Conservation (phyloP, 306 rosid genomes). For the Lagenaria siceraria region DNA sequence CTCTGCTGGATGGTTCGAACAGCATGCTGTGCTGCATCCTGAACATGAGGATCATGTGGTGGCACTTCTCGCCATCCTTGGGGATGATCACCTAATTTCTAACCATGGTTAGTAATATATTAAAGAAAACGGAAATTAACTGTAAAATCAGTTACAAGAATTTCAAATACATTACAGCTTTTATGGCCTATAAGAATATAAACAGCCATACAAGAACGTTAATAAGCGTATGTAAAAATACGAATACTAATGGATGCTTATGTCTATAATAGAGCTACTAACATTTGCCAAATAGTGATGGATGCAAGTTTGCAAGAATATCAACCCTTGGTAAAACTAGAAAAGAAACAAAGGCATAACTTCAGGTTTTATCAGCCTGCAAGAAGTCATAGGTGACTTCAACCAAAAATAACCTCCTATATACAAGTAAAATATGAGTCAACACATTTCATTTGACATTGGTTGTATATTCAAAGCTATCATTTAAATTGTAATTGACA, state of each 20-base stretch:
- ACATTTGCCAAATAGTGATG: background rate
- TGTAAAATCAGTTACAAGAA: background rate
- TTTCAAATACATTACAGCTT: background rate
- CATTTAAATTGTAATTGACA: background rate
- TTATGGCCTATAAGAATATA: background rate
- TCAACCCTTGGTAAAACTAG: background rate
- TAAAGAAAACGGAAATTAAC: background rate
- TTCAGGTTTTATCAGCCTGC: background rate
- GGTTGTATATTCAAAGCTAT: background rate
- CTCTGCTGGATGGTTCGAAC: constrained; percentile 53
- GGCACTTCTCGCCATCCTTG: constrained; percentile 59
- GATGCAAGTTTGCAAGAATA: background rate
- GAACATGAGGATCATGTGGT: constrained; percentile 51
- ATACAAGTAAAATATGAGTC: background rate
- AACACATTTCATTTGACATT: background rate
- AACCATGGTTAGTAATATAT: constrained; percentile 1
- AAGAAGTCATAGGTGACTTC: background rate
- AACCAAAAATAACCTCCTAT: background rate
- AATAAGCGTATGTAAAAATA: background rate
- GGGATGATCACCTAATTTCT: constrained; percentile 32
- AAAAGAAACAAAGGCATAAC: background rate
- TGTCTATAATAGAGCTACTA: background rate
- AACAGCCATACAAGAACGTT: background rate
- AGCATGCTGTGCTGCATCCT: constrained; percentile 70
- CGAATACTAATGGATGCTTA: background rate